Conservation (phyloP, 768 basidiomycete genomes). For the Artomyces pyxidatus region DNA sequence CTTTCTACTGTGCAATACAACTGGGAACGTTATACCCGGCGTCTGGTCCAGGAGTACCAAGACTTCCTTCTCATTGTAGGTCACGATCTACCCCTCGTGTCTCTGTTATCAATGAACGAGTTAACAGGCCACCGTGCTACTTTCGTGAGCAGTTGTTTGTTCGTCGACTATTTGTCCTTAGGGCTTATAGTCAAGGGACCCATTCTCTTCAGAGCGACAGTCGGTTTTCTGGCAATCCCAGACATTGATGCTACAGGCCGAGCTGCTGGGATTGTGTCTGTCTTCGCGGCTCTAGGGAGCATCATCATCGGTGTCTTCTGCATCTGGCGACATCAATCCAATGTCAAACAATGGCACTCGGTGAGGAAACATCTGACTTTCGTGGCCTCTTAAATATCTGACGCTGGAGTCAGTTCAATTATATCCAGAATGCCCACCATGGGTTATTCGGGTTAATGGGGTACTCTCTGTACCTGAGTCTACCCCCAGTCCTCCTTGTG, state of each 20-base stretch:
- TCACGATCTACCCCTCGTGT: not conserved
- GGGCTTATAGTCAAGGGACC: no score
- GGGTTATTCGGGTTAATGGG: constrained; percentile 38
- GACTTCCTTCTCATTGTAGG: constrained; percentile 48
- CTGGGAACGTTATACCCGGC: constrained; percentile 43
- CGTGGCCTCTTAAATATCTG: not conserved
- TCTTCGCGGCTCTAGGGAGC: constrained; percentile 44
- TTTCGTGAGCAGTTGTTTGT: no score
- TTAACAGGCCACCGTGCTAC: no score
- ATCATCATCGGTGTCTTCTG: constrained; percentile 49
- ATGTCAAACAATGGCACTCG: constrained; percentile 35
- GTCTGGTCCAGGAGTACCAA: constrained; percentile 46
- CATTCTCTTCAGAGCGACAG: constrained; percentile 36
- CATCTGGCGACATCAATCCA: constrained; percentile 47
- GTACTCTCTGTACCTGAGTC: constrained; percentile 41
- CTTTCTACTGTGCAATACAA: constrained; percentile 38
- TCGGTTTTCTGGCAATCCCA: constrained; percentile 39
- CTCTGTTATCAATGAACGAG: no score
- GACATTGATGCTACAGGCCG: constrained; percentile 25
- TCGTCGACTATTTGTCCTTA: not conserved
- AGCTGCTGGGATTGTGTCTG: constrained; percentile 34
- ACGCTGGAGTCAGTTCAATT: constrained; percentile 33
- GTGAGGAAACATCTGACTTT: constrained; percentile 20
- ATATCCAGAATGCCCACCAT: constrained; percentile 44
- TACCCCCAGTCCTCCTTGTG: constrained; percentile 46